Percentiles rank a stretch among this genome's conserved stretches.
phyloP scores from a whole-genome alignment of 805 yeast genomes.

The Kodamaea kaohsiungensis region DNA sequence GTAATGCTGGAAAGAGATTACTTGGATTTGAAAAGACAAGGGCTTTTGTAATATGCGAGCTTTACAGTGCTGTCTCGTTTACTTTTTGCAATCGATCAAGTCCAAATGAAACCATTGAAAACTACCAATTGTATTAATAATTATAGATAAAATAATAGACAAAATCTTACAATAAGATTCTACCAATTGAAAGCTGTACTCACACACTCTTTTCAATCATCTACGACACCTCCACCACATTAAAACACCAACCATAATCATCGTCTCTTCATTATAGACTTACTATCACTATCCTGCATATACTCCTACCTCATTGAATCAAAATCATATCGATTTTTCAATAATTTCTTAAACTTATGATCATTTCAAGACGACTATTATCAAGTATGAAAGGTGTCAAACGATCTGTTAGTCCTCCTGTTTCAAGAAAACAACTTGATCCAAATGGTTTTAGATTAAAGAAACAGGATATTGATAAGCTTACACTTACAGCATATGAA shows the following conservation, averaged over 20 bases:
- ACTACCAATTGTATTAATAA: too few species aligned
- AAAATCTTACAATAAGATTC: too few species aligned
- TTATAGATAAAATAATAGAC: neutral
- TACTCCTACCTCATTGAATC: neutral
- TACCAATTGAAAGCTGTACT: neutral
- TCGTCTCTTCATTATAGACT: too few species aligned
- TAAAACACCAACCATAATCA: neutral
- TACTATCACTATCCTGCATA: neutral
- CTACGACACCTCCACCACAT: too few species aligned
- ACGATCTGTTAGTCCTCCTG: constrained; percentile 2
- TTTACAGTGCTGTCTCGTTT: too few species aligned
- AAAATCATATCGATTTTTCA: neutral
- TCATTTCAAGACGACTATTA: neutral
- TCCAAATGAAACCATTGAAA: too few species aligned
- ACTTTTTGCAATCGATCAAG: too few species aligned
- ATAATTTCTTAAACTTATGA: neutral
- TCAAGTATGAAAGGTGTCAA: constrained; percentile 1
- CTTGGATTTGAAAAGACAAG: constrained; percentile 84
- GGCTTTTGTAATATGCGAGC: constrained; percentile 39
- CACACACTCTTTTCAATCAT: neutral
- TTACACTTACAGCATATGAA: constrained; percentile 41
- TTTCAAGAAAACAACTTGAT: constrained; percentile 30
- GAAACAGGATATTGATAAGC: constrained; percentile 46
- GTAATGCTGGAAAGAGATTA: constrained; percentile 85
- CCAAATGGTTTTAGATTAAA: constrained; percentile 49